Evolutionary conservation across 2,329 filamentous ascomycete species (phyloP).

Genomic region (Calonectria pseudoreteaudii): DNA sequence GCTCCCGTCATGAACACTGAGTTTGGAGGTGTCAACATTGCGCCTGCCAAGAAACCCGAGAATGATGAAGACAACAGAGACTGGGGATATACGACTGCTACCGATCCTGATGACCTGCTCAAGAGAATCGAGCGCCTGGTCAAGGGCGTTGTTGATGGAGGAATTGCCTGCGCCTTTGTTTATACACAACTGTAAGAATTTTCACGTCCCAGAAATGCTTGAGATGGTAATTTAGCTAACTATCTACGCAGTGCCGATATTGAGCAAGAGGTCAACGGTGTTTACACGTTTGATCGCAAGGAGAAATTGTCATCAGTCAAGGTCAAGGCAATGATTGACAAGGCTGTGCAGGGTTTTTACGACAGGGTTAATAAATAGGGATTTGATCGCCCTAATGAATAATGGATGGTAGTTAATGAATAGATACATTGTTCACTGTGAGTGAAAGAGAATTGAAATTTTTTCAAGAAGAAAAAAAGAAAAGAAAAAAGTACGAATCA

Average conservation of each 20-base stretch:
- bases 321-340: conserved; percentile 69
- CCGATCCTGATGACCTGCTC: conserved; percentile 69
- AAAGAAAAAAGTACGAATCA: neutral
- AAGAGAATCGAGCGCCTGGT: conserved; percentile 69
- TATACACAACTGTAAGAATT: conserved; percentile 72
- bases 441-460: neutral
- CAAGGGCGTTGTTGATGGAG: conserved; percentile 66
- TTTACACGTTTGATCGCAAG: conserved; percentile 72
- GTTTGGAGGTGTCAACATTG: conserved; percentile 77
- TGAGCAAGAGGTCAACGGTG: conserved; percentile 76
- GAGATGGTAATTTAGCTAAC: conserved; percentile 10
- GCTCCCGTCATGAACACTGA: conserved; percentile 75
- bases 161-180: conserved; percentile 71
- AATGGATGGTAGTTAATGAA: neutral
- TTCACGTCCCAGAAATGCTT: too few relatives aligned
- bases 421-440: neutral
- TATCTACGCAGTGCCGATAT: conserved; percentile 60
- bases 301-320: conserved; percentile 69
- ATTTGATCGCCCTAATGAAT: neutral
- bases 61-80: conserved; percentile 58
- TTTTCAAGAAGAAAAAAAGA: neutral
- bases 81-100: conserved; percentile 78
- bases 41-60: conserved; percentile 53
- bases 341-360: conserved; percentile 61
- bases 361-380: conserved; percentile 36